Base-by-base conservation (phyloP, 805 yeast species). In the Komagataella ulmi region DNA sequence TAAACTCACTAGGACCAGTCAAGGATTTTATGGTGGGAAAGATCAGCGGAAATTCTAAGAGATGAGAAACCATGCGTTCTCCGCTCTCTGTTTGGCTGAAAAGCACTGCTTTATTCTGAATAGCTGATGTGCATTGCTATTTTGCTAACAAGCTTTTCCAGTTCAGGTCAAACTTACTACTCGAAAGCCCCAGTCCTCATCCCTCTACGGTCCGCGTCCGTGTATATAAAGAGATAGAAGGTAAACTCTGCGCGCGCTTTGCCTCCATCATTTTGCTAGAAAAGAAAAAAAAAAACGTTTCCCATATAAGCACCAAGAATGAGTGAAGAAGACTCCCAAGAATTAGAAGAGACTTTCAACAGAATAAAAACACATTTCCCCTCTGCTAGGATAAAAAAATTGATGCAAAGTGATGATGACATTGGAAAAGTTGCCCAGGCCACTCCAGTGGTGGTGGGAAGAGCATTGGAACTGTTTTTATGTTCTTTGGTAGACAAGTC, bases 341-440 rank as follows among this genome's bases (percentile, higher is more conserved):
- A 58, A 17, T 50, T 57, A 52, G 54, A 57, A 46, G 52, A 60
- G 60, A 46, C 55, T 17, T 77, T 73, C 55, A 75, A 72, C 51
- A 70, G 67, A 53, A 81, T 85, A 56, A 85, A 84, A 65, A 85
- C 93, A 43, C 95, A 85, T 62, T 86, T 86, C 65, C 95, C 95
- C 3, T 85, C 89, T 4, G 98, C 98, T 2, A 79, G 98, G 56
- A 89, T 93, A 60, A 93, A 93, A 72, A 88, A 93, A 60, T 80
- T 93, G 54, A 91, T 93, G 97, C 99, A 93, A 64, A 83, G 95
- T 24, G 99, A 93, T 66, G 99, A 93, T 56, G 99, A 93, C 56
- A 90, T 93, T 47, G 99, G 99, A 2, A 93, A 93, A 64, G 98
- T 93, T 4, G 97, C 99, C 3, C 97, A 90, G 63, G 97, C 97